These are phyloP conservation scores for Haplosporangium sp. DNA, from an alignment of 371 early-diverging fungal species.

Conservation along the genomic window DNA sequence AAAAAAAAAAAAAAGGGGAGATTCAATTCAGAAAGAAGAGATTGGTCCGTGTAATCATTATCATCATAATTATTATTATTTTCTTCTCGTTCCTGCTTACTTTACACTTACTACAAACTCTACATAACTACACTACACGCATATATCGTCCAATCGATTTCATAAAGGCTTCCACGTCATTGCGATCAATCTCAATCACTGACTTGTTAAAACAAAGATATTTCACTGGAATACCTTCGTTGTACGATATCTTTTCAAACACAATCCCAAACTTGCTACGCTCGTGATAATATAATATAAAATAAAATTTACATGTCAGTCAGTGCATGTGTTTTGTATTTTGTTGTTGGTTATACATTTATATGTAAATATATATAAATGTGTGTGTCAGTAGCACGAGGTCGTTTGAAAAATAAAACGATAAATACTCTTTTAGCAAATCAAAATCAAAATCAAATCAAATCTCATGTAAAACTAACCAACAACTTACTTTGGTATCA, in stretches of 20 bases:
- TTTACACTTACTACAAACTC: no score
- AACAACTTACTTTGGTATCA: conserved; percentile 72
- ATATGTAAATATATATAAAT: no score
- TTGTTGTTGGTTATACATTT: no score
- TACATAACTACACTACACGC: conserved; percentile 7
- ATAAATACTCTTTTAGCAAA: neutral
- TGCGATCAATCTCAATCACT: conserved; percentile 49
- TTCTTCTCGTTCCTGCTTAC: no score
- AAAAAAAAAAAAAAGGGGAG: conserved; percentile 1
- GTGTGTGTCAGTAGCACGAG: neutral
- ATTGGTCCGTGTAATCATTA: neutral
- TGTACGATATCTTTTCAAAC: conserved; percentile 49
- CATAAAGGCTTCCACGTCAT: conserved; percentile 45
- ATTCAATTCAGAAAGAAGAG: neutral
- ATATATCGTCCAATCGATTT: conserved; percentile 46
- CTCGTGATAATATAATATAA: neutral
- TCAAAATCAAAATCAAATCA: neutral
- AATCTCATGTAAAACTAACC: neutral
- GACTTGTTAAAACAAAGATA: conserved; percentile 41
- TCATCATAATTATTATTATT: neutral
- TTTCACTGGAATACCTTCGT: conserved; percentile 44
- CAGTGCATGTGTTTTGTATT: no score
- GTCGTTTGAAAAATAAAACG: neutral
- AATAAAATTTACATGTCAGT: no score
- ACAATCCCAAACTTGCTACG: conserved; percentile 48